Evolutionary conservation across 306 rosid genomes (phyloP).

Genomic region (Mimosa pudica): DNA sequence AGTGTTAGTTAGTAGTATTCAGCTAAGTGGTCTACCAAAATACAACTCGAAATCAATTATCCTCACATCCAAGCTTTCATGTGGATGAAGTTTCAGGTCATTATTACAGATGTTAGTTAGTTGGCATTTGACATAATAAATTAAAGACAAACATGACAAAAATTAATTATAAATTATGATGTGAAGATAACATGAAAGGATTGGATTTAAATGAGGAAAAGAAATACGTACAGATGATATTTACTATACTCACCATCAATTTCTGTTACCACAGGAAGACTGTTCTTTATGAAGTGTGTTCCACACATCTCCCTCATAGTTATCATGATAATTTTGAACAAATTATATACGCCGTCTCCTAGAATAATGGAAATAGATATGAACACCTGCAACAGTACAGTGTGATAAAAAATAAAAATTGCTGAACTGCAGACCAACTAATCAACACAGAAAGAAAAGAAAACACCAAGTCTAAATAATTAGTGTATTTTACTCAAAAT

Average conservation of each 20-base stretch:
- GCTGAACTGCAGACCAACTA: background rate
- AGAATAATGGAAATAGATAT: conserved; percentile 73
- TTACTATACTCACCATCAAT: conserved; percentile 53
- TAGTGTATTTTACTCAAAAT: background rate
- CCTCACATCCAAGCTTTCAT: conserved; percentile 6
- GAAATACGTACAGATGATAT: background rate
- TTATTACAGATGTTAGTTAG: background rate
- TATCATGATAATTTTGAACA: conserved; percentile 67
- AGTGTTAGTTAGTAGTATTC: background rate
- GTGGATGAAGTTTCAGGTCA: conserved; percentile 16
- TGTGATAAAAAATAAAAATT: background rate
- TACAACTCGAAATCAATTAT: conserved; percentile 4
- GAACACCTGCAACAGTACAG: conserved; percentile 52
- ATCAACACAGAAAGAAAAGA: background rate
- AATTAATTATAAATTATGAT: background rate
- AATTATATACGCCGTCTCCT: conserved; percentile 88
- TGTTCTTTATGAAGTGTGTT: conserved; percentile 49
- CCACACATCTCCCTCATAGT: conserved; percentile 64
- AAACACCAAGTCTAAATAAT: background rate
- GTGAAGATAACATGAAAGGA: conserved; percentile 17
- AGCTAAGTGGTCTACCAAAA: conserved; percentile 15
- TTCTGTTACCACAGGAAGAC: conserved; percentile 65
- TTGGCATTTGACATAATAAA: background rate
- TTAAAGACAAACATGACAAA: background rate
- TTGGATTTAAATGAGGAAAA: conserved; percentile 12